Base-by-base conservation (phyloP, 2,329 filamentous ascomycete species). In the Simplicillium sp. region DNA sequence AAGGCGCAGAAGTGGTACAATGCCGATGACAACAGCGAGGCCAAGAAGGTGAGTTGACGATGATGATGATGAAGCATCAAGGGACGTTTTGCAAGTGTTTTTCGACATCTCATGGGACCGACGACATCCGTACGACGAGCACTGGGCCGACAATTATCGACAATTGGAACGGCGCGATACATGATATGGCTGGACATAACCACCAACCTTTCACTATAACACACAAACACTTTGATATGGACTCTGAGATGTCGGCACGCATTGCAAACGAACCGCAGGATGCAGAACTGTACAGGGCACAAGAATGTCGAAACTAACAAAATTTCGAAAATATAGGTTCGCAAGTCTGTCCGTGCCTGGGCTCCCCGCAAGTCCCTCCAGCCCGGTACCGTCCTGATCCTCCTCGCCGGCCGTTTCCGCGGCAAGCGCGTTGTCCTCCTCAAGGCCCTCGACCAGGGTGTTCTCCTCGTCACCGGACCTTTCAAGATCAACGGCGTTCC, bases 401-500 rank as follows among this genome's bases (percentile, higher is more conserved):
- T 98, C 68, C 88, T 98, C 67, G 92, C 92, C 69, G 92, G 92
- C 64, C 92, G 92, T 65, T 98, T 97, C 87, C 90, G 92, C 62
- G 92, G 92, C 80, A 98, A 98, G 88, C 92, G 92, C 68, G 92
- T 98, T 63, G 79, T 98, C 64, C 88, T 97, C 73, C 85, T 98
- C 69, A 97, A 97, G 83, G 80, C 84, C 71, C 89, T 98, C 64
- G 78, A 87, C 65, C 87, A 96, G 77, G 92, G 92, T 75, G 87
- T 96, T 55, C 88, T 98, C 69, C 87, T 98, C 68, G 88, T 98
- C 62, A 98, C 92, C 66, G 92, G 92, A 61, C 92, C 92, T 67
- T 98, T 97, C 86, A 98, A 97, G 84, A 84, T 98, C 76, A 98
- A 98, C 77, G 92, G 92, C 71, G 92, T 98, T 54, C 92, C 92